A percentile compares a stretch with the other conserved stretches of the same genome.
phyloP scores from a whole-genome alignment of 352 stramenopile species.

The Proteromonas lacertae region DNA sequence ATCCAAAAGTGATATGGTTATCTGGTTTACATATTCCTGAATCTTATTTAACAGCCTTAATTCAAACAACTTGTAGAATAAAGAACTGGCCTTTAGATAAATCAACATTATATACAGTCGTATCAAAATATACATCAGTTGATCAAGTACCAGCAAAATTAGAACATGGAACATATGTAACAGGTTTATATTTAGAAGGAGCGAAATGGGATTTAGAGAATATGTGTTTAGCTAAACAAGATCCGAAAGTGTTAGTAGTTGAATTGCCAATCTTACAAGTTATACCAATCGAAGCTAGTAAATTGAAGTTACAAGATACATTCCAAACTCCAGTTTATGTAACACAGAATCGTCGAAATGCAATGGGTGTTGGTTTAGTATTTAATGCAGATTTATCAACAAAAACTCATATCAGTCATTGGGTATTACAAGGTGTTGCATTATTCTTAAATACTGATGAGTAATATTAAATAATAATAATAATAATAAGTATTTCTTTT shows the following conservation, averaged over 20 bases:
- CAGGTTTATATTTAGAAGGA: slow-evolving; percentile 56
- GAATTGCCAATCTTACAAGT: slow-evolving; percentile 65
- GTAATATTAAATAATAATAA: too few relatives aligned
- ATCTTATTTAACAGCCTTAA: slow-evolving; percentile 65
- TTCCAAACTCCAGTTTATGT: slow-evolving; percentile 78
- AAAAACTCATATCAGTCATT: slow-evolving; percentile 51
- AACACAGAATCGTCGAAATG: slow-evolving; percentile 56
- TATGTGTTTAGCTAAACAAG: slow-evolving; percentile 31
- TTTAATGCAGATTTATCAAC: slow-evolving; percentile 62
- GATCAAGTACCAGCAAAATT: slow-evolving; percentile 17
- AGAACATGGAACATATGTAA: slow-evolving; percentile 53
- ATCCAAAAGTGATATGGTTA: slow-evolving; percentile 62
- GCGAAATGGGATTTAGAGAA: slow-evolving; percentile 47
- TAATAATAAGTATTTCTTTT: too few relatives aligned
- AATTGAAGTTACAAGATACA: slow-evolving; percentile 65
- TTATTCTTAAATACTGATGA: slow-evolving; percentile 49
- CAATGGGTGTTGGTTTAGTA: slow-evolving; percentile 68
- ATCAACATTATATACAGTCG: slow-evolving; percentile 53
- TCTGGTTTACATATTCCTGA: slow-evolving; percentile 65
- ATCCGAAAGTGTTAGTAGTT: slow-evolving; percentile 68
- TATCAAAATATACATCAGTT: slow-evolving; percentile 34
- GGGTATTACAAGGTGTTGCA: slow-evolving; percentile 65
- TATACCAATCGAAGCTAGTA: slow-evolving; percentile 65
- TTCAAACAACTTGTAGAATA: slow-evolving; percentile 58
- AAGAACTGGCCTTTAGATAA: slow-evolving; percentile 76